phyloP scores from a whole-genome alignment of 129 eudicot species.

The Centaurea solstitialis region DNA sequence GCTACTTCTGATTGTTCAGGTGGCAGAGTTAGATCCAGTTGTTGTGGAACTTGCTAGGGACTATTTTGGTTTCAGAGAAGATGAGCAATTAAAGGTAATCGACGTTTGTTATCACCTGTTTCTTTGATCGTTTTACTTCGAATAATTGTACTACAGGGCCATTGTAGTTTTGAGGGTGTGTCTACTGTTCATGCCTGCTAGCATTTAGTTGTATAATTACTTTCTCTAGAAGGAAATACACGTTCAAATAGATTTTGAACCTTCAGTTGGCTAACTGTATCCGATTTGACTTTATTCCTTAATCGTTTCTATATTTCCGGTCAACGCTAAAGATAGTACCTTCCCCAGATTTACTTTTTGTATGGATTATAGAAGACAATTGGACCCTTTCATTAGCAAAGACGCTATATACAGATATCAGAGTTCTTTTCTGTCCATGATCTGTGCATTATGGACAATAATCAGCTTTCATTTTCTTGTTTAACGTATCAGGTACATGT shows the following conservation, averaged over 20 bases:
- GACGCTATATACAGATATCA: neutral
- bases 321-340: neutral
- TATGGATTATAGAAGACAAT: neutral
- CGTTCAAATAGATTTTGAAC: neutral
- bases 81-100: conserved; percentile 72
- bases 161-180: neutral
- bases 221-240: neutral
- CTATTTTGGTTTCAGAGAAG: conserved; percentile 70
- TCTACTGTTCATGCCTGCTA: neutral
- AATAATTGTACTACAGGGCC: neutral
- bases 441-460: conserved; percentile 1
- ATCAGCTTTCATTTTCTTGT: neutral
- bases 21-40: conserved; percentile 78
- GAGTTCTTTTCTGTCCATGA: neutral
- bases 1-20: conserved; percentile 40
- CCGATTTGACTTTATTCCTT: neutral
- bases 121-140: neutral
- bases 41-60: conserved; percentile 70
- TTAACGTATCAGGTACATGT: conserved; percentile 56
- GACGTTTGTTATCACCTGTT: neutral
- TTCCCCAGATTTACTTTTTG: too few relatives aligned
- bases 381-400: neutral
- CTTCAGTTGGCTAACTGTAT: neutral
- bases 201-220: neutral
- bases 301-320: neutral